Evolutionary conservation across 116 monocot species (phyloP), one percentile per base, ranked within the genome.

Genomic region (Dioscorea cayenensis): DNA sequence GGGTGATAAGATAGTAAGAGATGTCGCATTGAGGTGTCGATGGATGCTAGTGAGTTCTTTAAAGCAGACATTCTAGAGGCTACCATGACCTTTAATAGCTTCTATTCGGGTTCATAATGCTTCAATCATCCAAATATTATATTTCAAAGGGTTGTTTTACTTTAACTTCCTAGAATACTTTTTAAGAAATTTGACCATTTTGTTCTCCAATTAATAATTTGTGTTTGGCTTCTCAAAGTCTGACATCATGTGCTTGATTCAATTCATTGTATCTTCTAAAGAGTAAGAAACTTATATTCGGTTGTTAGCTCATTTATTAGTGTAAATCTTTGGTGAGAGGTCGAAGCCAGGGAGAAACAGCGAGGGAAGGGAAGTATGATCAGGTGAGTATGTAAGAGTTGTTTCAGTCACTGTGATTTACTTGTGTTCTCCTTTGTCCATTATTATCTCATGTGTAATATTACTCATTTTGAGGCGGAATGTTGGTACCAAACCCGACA

Each of bases 1-100:
- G 36, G 81, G 61, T 36, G 73, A 84, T 6, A 90, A 90, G 81
- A 81, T 83, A 35, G 81, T 90, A 69, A 78, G 84, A 29, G 84
- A 84, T 66, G 79, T 84, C n/a, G 84, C 79, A 43, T 70, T 84
- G 69, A 79, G 84, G 65, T 84, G 84, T 49, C 72, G 73, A 23
- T 84, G 84, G 84, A 84, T 79, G 72, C 72, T 19, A n/a, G 84
- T 84, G 32, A 84, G 79, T 77, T 22, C 36, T 65, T 75, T 21
- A 32, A 55, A 18, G 19, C n/a, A 18, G n/a, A n/a, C n/a, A 55
- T 18, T 55, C n/a, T 5, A 55, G n/a, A 55, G n/a, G 55, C 55
- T 18, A 19, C 5, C 55, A n/a, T 55, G 16, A 0, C 3, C n/a
- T 5, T 18, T 55, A 52, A 55, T 55, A 14, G n/a, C 55, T n/a